These are phyloP conservation scores for Sporothrix variecibatus DNA, from an alignment of 2,329 filamentous ascomycete genomes.

Conservation along the genomic window DNA sequence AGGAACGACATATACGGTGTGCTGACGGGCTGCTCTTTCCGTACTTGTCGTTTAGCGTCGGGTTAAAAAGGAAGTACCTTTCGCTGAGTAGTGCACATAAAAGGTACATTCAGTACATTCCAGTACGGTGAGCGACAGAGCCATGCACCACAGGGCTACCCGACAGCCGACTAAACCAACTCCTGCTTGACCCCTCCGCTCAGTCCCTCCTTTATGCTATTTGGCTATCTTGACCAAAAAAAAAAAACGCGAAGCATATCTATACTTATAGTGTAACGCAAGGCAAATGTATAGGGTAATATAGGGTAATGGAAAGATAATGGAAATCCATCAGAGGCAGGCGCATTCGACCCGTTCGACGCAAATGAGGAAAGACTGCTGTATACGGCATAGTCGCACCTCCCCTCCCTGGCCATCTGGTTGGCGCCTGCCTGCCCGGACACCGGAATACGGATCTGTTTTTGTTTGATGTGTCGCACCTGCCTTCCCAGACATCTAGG, in stretches of 20 bases:
- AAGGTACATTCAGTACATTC: background rate
- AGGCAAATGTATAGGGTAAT: slow-evolving; percentile 26
- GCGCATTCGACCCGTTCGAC: background rate
- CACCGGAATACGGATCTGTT: background rate
- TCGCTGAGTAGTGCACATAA: no score
- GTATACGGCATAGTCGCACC: slow-evolving; percentile 13
- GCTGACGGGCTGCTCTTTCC: background rate
- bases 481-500: background rate
- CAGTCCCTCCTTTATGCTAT: background rate
- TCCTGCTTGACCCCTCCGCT: background rate
- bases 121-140: slow-evolving; percentile 4
- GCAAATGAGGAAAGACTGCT: slow-evolving; percentile 27
- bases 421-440: background rate
- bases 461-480: background rate
- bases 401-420: background rate
- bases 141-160: slow-evolving; percentile 14
- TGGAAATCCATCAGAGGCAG: slow-evolving; percentile 25
- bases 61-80: slow-evolving; percentile 13
- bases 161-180: background rate
- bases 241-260: background rate
- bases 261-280: background rate
- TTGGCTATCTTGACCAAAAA: background rate
- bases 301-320: slow-evolving; percentile 28
- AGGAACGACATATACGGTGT: background rate
- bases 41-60: slow-evolving; percentile 23